Evolutionary conservation across 2,329 filamentous ascomycete species (phyloP).

Genomic region (Xylaria sp.): DNA sequence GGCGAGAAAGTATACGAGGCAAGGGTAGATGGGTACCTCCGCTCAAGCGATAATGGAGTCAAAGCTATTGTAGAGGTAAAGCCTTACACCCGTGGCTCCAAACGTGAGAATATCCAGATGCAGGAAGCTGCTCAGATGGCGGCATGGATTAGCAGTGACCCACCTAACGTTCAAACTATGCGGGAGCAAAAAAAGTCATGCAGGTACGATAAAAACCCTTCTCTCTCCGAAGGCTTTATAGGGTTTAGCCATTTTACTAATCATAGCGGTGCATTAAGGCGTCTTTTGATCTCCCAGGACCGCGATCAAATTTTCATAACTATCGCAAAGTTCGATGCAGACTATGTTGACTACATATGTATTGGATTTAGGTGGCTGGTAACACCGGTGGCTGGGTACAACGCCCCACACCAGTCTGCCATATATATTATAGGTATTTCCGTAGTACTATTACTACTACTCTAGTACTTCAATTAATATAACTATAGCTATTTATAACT

Average conservation of each 20-base stretch:
- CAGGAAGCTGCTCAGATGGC: conserved; percentile 7
- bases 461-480: too few species aligned
- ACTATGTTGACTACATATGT: conserved; percentile 11
- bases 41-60: not conserved
- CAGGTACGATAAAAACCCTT: not conserved
- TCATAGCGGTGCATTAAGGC: not conserved
- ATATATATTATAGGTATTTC: too few species aligned
- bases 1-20: conserved; percentile 5
- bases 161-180: conserved; percentile 5
- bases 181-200: not conserved
- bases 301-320: not conserved
- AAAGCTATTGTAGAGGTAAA: conserved; percentile 10
- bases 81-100: not conserved
- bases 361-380: too few species aligned
- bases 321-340: conserved; percentile 1
- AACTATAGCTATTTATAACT: too few species aligned
- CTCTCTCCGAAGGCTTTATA: not conserved
- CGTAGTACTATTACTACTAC: too few species aligned
- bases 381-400: too few species aligned
- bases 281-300: conserved; percentile 2
- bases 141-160: conserved; percentile 2
- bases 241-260: not conserved
- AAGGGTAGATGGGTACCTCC: conserved; percentile 1
- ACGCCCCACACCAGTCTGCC: too few species aligned
- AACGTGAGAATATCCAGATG: not conserved